A percentile compares a stretch with the other conserved stretches of the same genome.
Evolutionary conservation across 345 rosid species (phyloP).

Genomic region (Combretum micranthum): DNA sequence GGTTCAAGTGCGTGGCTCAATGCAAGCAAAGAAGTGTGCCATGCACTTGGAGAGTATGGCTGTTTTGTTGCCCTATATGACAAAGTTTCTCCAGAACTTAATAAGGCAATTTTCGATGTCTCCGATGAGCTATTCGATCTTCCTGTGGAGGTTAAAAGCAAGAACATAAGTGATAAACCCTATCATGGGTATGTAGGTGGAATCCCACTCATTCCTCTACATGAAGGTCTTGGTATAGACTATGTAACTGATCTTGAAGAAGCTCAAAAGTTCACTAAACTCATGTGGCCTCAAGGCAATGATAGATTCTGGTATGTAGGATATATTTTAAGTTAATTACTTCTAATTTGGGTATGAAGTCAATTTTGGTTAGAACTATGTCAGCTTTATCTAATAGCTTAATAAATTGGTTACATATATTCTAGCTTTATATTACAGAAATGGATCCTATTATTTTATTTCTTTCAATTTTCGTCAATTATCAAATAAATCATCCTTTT

Average conservation of each 20-base stretch:
- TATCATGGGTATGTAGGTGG: constrained; percentile 33
- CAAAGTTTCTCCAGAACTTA: constrained; percentile 12
- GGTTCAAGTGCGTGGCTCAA: constrained; percentile 18
- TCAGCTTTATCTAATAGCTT: neutral
- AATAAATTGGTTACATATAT: neutral
- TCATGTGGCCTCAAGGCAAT: constrained; percentile 38
- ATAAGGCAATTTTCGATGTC: constrained; percentile 10
- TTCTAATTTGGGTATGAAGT: neutral
- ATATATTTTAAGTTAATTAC: neutral
- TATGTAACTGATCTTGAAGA: constrained; percentile 10
- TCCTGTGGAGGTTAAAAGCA: constrained; percentile 18
- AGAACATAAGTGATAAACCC: constrained; percentile 27
- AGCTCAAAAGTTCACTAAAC: constrained; percentile 8
- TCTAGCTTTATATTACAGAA: neutral
- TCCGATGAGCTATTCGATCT: constrained; percentile 25
- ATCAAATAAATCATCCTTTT: too few relatives aligned
- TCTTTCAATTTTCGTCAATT: too few relatives aligned
- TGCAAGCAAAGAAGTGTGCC: constrained; percentile 9
- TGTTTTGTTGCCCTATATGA: constrained; percentile 28
- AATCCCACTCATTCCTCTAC: constrained; percentile 21
- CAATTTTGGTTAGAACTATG: too few relatives aligned
- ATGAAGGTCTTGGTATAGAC: constrained; percentile 32
- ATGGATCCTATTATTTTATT: too few relatives aligned
- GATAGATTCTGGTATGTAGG: constrained; percentile 17
- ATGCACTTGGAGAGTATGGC: constrained; percentile 32